Conservation (phyloP, 2,329 filamentous ascomycete species). For the Bipolaris gigantea region DNA sequence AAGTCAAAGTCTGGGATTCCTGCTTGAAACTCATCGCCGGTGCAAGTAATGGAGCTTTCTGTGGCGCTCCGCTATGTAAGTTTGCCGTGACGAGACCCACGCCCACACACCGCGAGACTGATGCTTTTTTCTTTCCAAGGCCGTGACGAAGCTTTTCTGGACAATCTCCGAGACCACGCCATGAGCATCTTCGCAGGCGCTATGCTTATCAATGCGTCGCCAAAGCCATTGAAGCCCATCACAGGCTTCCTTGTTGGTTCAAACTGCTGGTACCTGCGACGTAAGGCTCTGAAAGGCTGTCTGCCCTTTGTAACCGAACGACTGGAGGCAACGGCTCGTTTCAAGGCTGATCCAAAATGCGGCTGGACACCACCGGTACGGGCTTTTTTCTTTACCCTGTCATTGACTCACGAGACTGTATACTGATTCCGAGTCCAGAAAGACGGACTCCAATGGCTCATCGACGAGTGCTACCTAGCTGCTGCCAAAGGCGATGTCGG, state of each 20-base stretch:
- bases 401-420: background rate
- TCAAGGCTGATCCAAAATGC: constrained; percentile 13
- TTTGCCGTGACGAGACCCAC: background rate
- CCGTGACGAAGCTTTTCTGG: constrained; percentile 15
- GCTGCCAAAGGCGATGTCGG: constrained; percentile 11
- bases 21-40: constrained; percentile 17
- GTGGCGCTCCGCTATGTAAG: constrained; percentile 20
- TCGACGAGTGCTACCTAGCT: constrained; percentile 17
- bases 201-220: constrained; percentile 19
- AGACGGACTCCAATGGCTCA: constrained; percentile 23
- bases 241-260: constrained; percentile 14
- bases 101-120: background rate
- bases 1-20: constrained; percentile 18
- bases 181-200: constrained; percentile 19
- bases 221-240: constrained; percentile 14
- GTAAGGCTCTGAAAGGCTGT: constrained; percentile 14
- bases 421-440: constrained; percentile 9
- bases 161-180: constrained; percentile 16
- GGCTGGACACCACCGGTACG: constrained; percentile 18
- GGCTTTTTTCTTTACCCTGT: background rate
- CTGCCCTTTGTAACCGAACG: constrained; percentile 20
- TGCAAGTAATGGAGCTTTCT: constrained; percentile 20
- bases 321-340: constrained; percentile 15
- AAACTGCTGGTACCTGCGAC: constrained; percentile 13
- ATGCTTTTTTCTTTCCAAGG: constrained; percentile 3